Conservation (phyloP, 2,329 filamentous ascomycete genomes). For the Torrubiella hemipterigena region DNA sequence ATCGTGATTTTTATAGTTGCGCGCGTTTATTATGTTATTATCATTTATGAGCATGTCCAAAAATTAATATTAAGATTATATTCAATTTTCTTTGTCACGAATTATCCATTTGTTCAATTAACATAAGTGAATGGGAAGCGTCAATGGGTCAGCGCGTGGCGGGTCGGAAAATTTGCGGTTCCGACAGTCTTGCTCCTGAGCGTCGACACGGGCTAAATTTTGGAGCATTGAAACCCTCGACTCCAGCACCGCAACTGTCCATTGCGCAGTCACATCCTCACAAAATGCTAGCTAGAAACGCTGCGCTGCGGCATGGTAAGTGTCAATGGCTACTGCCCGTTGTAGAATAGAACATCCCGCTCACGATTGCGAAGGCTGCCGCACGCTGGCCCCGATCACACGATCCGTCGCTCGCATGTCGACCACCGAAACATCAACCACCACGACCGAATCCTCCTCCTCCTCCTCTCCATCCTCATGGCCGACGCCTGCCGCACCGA, state of each 20-base stretch:
- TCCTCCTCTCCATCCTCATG: slow-evolving; percentile 6
- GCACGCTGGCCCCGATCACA: slow-evolving; percentile 34
- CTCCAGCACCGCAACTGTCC: slow-evolving; percentile 2
- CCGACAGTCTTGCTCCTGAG: slow-evolving; percentile 1
- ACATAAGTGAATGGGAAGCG: no score
- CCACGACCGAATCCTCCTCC: slow-evolving; percentile 8
- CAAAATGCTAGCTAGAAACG: slow-evolving; percentile 45
- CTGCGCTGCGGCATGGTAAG: slow-evolving; percentile 42
- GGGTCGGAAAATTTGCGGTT: slow-evolving; percentile 8
- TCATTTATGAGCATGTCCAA: no score
- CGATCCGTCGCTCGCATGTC: slow-evolving; percentile 20
- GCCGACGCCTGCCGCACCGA: slow-evolving; percentile 11
- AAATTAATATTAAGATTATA: no score
- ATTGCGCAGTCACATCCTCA: slow-evolving; percentile 2
- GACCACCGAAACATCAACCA: slow-evolving; percentile 21
- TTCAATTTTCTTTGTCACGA: no score
- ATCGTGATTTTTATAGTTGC: no score
- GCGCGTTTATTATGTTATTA: no score
- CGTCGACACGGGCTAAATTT: slow-evolving; percentile 5
- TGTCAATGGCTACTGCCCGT: slow-evolving; percentile 7
- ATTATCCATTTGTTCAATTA: no score
- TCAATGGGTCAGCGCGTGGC: no score
- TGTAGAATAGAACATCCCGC: slow-evolving; percentile 4
- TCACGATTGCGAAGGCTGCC: slow-evolving; percentile 33
- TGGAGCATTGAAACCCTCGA: not conserved